Evolutionary conservation across 2,329 filamentous ascomycete genomes (phyloP).

Genomic region (Penicillium digitatum): DNA sequence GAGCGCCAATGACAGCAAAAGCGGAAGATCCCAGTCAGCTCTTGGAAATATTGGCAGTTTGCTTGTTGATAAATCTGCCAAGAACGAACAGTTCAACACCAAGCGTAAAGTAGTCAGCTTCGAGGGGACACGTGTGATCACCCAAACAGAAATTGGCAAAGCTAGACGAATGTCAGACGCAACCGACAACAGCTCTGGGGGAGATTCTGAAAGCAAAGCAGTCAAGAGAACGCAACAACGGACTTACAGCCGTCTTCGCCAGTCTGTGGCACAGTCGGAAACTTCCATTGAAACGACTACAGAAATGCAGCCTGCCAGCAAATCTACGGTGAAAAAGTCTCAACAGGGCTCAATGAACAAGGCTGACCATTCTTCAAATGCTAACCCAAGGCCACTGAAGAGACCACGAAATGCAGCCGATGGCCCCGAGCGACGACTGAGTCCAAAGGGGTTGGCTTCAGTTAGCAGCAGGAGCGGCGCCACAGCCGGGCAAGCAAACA

Average conservation of each 20-base stretch:
- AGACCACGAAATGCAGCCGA: conserved; percentile 18
- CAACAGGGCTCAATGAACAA: background rate
- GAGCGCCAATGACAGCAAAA: background rate
- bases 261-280: conserved; percentile 8
- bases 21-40: background rate
- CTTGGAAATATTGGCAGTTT: background rate
- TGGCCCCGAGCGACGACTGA: conserved; percentile 27
- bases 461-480: conserved; percentile 23
- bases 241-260: conserved; percentile 24
- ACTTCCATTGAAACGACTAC: background rate
- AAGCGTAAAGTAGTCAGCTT: conserved; percentile 30
- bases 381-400: conserved; percentile 2
- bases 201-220: conserved; percentile 6
- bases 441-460: conserved; percentile 29
- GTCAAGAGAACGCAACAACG: conserved; percentile 19
- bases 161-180: conserved; percentile 4
- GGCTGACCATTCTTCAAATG: background rate
- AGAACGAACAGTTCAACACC: background rate
- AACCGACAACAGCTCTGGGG: conserved; percentile 1
- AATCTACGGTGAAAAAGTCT: background rate
- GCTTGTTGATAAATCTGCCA: background rate
- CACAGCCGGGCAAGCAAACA: conserved; percentile 4
- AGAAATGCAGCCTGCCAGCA: background rate
- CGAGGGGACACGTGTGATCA: background rate
- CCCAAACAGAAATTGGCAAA: background rate